Evolutionary conservation across 148 eudicot genomes (phyloP).

Genomic region (Silene latifolia): DNA sequence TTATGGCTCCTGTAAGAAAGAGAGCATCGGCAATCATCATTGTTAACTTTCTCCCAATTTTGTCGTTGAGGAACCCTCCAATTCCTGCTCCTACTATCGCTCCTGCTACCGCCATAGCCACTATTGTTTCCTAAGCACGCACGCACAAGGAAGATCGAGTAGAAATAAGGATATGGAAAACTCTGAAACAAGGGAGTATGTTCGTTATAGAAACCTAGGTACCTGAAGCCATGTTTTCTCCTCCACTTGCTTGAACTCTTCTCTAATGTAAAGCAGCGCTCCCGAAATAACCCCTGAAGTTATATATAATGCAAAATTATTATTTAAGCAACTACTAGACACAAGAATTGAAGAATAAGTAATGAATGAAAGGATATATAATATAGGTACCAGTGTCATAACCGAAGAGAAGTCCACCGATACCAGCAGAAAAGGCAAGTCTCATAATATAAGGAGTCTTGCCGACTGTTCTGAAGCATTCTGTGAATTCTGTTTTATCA

Average conservation of each 20-base stretch:
- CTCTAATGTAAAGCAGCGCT: constrained; percentile 23
- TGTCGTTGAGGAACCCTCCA: constrained; percentile 21
- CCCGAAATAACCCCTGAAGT: constrained; percentile 20
- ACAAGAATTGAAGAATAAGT: no score
- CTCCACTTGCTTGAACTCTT: constrained; percentile 17
- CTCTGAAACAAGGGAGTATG: no score
- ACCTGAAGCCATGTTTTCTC: constrained; percentile 22
- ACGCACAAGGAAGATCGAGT: no score
- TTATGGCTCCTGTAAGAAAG: constrained; percentile 5
- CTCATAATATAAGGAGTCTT: constrained; percentile 24
- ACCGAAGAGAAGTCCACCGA: constrained; percentile 21
- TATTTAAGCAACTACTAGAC: no score
- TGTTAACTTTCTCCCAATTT: constrained; percentile 15
- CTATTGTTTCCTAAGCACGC: constrained; percentile 23
- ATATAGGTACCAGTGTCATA: constrained; percentile 27
- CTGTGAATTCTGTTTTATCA: constrained; percentile 47
- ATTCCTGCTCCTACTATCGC: constrained; percentile 22
- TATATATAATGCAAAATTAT: no score
- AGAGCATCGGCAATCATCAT: constrained; percentile 18
- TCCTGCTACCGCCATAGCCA: constrained; percentile 25
- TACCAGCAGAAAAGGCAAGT: constrained; percentile 23
- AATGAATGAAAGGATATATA: neutral
- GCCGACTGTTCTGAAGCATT: constrained; percentile 43
- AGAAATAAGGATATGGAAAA: no score
- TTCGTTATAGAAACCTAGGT: neutral